phyloP scores from a whole-genome alignment of 129 eudicot genomes.

The Flaveria robusta region DNA sequence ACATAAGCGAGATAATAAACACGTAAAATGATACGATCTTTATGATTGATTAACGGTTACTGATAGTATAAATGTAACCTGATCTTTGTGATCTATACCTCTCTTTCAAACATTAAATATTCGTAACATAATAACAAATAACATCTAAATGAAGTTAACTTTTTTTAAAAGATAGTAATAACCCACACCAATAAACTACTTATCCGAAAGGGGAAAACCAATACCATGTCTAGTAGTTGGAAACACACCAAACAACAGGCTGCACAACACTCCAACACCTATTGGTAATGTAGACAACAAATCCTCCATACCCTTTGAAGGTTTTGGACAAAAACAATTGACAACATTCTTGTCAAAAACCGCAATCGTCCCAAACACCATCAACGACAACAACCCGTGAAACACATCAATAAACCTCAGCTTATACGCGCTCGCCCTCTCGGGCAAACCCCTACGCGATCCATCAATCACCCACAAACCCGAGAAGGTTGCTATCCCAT shows the following conservation, averaged over 20 bases:
- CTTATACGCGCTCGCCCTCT: constrained; percentile 41
- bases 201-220: constrained; percentile 64
- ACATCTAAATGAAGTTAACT: neutral
- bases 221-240: constrained; percentile 72
- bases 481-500: constrained; percentile 56
- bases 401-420: constrained; percentile 52
- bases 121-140: too few relatives aligned
- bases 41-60: too few relatives aligned
- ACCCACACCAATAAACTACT: constrained; percentile 3
- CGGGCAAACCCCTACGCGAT: constrained; percentile 30
- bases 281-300: constrained; percentile 54
- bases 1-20: too few relatives aligned
- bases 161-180: neutral
- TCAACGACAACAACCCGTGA: constrained; percentile 61
- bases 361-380: constrained; percentile 68
- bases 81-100: too few relatives aligned
- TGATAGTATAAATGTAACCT: too few relatives aligned
- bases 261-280: constrained; percentile 60
- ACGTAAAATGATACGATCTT: too few relatives aligned
- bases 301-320: constrained; percentile 51
- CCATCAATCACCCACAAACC: constrained; percentile 78
- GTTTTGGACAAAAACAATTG: constrained; percentile 62
- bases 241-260: constrained; percentile 53
- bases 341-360: constrained; percentile 62
- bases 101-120: too few relatives aligned